Evolutionary conservation across 31 red algal species (phyloP).

Genomic region (Endocladia muricata): DNA sequence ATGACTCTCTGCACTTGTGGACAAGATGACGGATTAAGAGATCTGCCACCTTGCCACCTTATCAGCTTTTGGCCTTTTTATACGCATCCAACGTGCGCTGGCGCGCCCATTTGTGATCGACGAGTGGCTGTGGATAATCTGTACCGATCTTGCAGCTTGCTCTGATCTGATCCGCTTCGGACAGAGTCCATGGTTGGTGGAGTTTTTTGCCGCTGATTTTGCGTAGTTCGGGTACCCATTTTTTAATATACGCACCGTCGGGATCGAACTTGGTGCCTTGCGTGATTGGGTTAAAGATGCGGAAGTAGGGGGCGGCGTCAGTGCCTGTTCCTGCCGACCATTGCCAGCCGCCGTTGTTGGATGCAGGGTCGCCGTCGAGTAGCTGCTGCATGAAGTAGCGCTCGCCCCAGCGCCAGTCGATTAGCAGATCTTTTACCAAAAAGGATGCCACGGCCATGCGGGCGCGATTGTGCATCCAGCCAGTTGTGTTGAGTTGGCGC

Average conservation of each 20-base stretch:
- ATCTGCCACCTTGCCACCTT: no score
- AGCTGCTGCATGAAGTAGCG: background rate
- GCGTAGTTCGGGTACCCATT: background rate
- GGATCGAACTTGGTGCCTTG: background rate
- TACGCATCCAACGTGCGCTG: background rate
- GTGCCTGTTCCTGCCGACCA: constrained; percentile 11
- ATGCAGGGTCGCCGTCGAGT: background rate
- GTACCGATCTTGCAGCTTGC: background rate
- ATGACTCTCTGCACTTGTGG: no score
- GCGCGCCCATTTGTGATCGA: constrained; percentile 5
- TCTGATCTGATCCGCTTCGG: background rate
- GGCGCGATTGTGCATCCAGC: constrained; percentile 47
- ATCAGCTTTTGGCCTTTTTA: background rate
- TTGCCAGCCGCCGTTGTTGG: constrained; percentile 23
- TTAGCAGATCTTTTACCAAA: constrained; percentile 29
- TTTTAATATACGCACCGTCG: background rate
- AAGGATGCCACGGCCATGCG: constrained; percentile 34
- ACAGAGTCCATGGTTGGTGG: background rate
- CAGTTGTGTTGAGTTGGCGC: constrained; percentile 28
- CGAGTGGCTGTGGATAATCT: background rate
- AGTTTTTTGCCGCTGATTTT: background rate
- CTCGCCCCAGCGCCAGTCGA: constrained; percentile 26
- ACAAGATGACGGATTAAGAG: no score
- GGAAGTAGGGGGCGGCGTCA: constrained; percentile 35
- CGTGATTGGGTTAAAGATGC: constrained; percentile 23